Evolutionary conservation across 2,329 filamentous ascomycete species (phyloP), one percentile per base, ranked within the genome.

Genomic region (Penicillium sp.): DNA sequence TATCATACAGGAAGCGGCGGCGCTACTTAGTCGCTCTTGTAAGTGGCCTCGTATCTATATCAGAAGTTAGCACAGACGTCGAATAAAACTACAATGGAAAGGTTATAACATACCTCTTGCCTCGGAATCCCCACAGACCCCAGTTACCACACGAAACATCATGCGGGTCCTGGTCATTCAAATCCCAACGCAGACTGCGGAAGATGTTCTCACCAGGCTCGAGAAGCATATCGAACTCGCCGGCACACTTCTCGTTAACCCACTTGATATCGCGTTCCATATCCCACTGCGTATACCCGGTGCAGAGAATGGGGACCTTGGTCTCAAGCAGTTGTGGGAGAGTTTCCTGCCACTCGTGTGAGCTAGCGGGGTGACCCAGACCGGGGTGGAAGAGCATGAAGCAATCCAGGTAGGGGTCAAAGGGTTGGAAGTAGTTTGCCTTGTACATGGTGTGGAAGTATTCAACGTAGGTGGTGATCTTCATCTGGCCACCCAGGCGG

Each of bases 361-460:
- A 90, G 69, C 89, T 93, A 14, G 92, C 91, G 0, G 95, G 92
- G 73, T 99, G 94, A 12, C 94, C 95, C 18, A 99, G 83, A 8
- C 95, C 95, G 0, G 95, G 95, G 69, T 99, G 95, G 81, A 97
- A 99, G 49, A 97, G 83, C 68, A 99, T 87, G 70, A 99, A 96
- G 74, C 90, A 94, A 79, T 99, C 94, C 73, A 99, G 96, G 78
- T 99, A 99, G 1, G 94, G 94, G 71, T 99, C 94, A 71, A 95
- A 97, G 0, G 95, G 94, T 55, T 89, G 86, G 77, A 97, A 99
- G 70, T 92, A 84, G 46, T 91, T 89, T 0, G 93, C 89, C 71
- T 92, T 86, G 77, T 99, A 93, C 65, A 99, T 85, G 2, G 90
- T 97, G 75, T 99, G 93, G 79, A 95, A 99, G 78, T 99, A 97